These are phyloP conservation scores for Aschersonia sp. DNA, from an alignment of 2,329 filamentous ascomycete species.

Conservation along the genomic window DNA sequence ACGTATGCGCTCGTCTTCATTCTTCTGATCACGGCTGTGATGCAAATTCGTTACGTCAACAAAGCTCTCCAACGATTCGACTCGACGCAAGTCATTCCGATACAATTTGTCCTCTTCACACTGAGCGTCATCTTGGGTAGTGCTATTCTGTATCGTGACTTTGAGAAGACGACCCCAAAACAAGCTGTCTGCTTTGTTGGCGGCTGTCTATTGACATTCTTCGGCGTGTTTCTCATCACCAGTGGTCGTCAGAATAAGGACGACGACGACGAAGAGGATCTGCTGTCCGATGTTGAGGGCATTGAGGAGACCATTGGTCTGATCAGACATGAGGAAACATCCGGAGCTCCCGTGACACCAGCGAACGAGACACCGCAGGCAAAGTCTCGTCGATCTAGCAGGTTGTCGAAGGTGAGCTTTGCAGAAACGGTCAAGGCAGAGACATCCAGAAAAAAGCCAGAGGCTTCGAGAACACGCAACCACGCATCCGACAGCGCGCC, in stretches of 20 bases:
- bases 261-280: slow-evolving; percentile 38
- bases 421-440: slow-evolving; percentile 22
- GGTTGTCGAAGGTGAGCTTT: slow-evolving; percentile 30
- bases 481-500: slow-evolving; percentile 16
- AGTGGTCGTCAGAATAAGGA: slow-evolving; percentile 55
- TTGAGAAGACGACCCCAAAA: slow-evolving; percentile 62
- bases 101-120: slow-evolving; percentile 94
- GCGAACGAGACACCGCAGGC: slow-evolving; percentile 10
- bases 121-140: slow-evolving; percentile 90
- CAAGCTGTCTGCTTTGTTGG: slow-evolving; percentile 76
- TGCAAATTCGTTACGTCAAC: slow-evolving; percentile 97
- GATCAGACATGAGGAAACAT: slow-evolving; percentile 28
- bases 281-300: slow-evolving; percentile 38
- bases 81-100: slow-evolving; percentile 94
- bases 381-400: slow-evolving; percentile 33
- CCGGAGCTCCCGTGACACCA: slow-evolving; percentile 7
- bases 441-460: slow-evolving; percentile 19
- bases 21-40: slow-evolving; percentile 69
- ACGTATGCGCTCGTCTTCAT: slow-evolving; percentile 76
- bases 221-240: slow-evolving; percentile 94
- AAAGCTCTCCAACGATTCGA: slow-evolving; percentile 78
- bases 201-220: slow-evolving; percentile 83
- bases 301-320: slow-evolving; percentile 51
- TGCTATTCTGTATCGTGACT: slow-evolving; percentile 86
- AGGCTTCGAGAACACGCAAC: slow-evolving; percentile 20